Percentiles rank a stretch among this genome's conserved stretches.
Conservation (phyloP, 176 grass and related monocot species). For the Avena eriantha region DNA sequence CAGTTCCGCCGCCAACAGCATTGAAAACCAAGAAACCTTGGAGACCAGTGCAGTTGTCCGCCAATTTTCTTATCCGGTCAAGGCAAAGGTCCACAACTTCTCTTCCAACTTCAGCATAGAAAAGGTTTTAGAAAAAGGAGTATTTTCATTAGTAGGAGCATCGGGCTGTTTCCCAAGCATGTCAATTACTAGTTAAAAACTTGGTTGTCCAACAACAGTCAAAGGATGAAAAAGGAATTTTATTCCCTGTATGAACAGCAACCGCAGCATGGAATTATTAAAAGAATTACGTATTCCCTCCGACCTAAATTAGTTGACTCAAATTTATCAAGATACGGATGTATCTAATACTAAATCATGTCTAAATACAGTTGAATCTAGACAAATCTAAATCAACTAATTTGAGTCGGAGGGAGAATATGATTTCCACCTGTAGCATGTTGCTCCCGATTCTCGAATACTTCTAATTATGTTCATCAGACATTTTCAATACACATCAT, state of each 20-base stretch:
- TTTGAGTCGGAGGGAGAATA: too few species aligned
- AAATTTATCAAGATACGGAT: too few species aligned
- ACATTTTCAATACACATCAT: conserved; percentile 12
- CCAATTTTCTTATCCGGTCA: conserved; percentile 79
- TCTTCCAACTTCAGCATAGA: conserved; percentile 63
- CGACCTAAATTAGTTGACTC: too few species aligned
- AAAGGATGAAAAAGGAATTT: not conserved
- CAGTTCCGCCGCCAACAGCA: conserved; percentile 78
- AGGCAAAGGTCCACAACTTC: conserved; percentile 78
- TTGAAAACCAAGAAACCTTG: conserved; percentile 88
- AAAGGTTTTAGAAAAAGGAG: conserved; percentile 19
- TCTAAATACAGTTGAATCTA: too few species aligned
- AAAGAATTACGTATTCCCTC: conserved; percentile 10
- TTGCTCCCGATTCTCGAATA: conserved; percentile 16
- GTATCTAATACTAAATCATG: too few species aligned
- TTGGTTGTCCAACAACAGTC: not conserved
- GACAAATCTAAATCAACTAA: too few species aligned
- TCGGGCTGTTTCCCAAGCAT: not conserved
- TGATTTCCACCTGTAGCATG: conserved; percentile 2
- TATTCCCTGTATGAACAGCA: conserved; percentile 9
- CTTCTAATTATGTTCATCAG: conserved; percentile 1
- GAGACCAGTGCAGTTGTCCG: conserved; percentile 83
- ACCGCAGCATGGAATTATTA: conserved; percentile 9
- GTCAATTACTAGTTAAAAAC: not conserved
- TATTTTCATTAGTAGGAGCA: conserved; percentile 5